A percentile compares a stretch with the other conserved stretches of the same genome.
Conservation (phyloP, 805 yeast species). For the Wickerhamomyces pijperi region DNA sequence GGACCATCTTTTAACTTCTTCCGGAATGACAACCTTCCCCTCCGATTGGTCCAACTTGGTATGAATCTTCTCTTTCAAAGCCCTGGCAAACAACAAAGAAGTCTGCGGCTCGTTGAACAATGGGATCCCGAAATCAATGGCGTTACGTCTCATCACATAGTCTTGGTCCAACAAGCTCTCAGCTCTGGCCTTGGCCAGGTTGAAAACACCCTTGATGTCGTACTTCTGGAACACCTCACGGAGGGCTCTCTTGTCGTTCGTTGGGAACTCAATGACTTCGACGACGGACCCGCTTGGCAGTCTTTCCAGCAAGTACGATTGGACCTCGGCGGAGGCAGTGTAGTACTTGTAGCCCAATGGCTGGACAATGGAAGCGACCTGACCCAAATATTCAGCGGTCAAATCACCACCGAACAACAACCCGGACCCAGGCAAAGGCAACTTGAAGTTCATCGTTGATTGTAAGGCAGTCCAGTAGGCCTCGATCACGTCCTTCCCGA, state of each 20-base stretch:
- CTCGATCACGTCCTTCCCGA: slow-evolving; percentile 75
- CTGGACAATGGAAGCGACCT: slow-evolving; percentile 59
- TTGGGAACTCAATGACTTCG: slow-evolving; percentile 79
- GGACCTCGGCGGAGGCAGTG: slow-evolving; percentile 65
- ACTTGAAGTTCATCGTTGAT: slow-evolving; percentile 92
- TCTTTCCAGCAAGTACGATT: slow-evolving; percentile 49
- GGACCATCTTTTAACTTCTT: slow-evolving; percentile 92
- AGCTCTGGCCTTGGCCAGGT: slow-evolving; percentile 85
- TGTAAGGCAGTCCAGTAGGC: slow-evolving; percentile 98
- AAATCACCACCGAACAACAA: slow-evolving; percentile 92
- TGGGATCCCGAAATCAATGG: slow-evolving; percentile 95
- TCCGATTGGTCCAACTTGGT: too few species aligned
- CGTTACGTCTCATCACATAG: slow-evolving; percentile 97
- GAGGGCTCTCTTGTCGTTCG: slow-evolving; percentile 82
- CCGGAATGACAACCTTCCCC: slow-evolving; percentile 65
- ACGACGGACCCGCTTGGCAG: slow-evolving; percentile 25
- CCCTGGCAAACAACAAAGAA: slow-evolving; percentile 73
- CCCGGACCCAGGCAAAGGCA: slow-evolving; percentile 87
- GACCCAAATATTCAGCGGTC: slow-evolving; percentile 54
- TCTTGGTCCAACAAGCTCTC: slow-evolving; percentile 77
- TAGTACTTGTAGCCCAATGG: slow-evolving; percentile 74
- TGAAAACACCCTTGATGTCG: slow-evolving; percentile 80
- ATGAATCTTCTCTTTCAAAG: slow-evolving; percentile 61
- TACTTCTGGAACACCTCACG: slow-evolving; percentile 87
- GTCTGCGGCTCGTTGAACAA: slow-evolving; percentile 96